Percentiles rank a stretch among this genome's conserved stretches.
Conservation (phyloP, 169 alveolate genomes). For the Eimeria acervulina region DNA sequence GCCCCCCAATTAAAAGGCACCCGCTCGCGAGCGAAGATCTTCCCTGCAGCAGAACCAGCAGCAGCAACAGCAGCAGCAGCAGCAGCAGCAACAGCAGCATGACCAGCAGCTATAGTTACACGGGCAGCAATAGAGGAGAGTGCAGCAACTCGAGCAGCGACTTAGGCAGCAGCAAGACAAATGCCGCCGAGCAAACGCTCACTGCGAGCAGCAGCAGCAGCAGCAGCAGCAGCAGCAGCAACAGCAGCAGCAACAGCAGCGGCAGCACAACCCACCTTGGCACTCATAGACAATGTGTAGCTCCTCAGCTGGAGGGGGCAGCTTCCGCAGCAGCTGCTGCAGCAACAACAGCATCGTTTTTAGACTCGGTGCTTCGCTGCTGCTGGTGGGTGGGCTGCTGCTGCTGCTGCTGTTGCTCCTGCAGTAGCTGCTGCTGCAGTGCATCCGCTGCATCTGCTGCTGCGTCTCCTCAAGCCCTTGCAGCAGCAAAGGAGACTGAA, state of each 20-base stretch:
- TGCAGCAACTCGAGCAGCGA: not conserved
- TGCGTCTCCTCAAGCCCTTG: not conserved
- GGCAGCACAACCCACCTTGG: conserved; percentile 16
- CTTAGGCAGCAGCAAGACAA: conserved; percentile 4
- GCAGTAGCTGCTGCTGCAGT: no score
- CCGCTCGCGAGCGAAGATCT: conserved; percentile 10
- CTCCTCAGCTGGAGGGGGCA: conserved; percentile 33
- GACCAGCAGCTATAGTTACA: not conserved
- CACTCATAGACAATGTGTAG: conserved; percentile 32
- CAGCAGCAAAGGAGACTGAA: conserved; percentile 30
- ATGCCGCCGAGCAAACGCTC: not conserved
- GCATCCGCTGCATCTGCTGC: no score
- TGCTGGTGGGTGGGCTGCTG: not conserved
- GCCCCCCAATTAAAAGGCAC: not conserved
- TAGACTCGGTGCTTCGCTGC: conserved; percentile 19
- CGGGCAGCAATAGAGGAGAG: not conserved
- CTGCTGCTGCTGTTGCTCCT: no score
- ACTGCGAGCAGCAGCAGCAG: not conserved
- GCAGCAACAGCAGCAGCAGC: conserved; percentile 3
- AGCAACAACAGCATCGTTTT: conserved; percentile 16
- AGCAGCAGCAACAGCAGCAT: conserved; percentile 36
- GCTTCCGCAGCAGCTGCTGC: not conserved
- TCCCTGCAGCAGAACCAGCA: not conserved
- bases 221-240: not conserved
- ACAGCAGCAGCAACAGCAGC: conserved; percentile 44